Base-by-base conservation (phyloP, 345 rosid species). In the Acer negundo region DNA sequence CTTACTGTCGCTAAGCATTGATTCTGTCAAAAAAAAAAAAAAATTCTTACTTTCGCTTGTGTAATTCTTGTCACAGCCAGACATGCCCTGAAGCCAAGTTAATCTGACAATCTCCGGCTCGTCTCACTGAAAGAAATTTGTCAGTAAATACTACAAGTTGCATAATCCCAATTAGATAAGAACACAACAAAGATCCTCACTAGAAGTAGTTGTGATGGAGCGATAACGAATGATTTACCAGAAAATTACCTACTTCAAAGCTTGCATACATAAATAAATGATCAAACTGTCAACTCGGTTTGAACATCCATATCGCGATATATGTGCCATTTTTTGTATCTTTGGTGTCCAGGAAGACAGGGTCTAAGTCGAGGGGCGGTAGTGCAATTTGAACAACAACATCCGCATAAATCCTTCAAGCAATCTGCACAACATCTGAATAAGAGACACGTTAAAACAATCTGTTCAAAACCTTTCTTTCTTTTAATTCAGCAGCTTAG, bases 271-370 rank as follows among this genome's bases (percentile, higher is more conserved):
- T 44, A 68, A 73, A 2, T 4, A 28, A 10, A 23, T 38, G 79
- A 51, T 73, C 79, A 76, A 38, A 77, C 24, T 20, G 40, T 74
- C 68, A 81, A 75, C 74, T 70, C 40, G 53, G 19, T 74, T 80
- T 87, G 87, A 53, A 78, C 40, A 75, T 79, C 77, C 38, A 79
- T 63, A 82, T 90, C 91, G 15, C 92, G 84, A 81, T 96, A 94
- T 2, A 83, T 74, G 76, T 92, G 90, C 98, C 99, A 96, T 75
- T 91, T 96, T 78, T 83, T 67, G 85, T 92, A 96, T 90, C 99
- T 89, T 73, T 92, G 90, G 76, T 84, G 69, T 40, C 91, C 93
- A 59, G 91, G 89, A 71, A 96, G 86, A 79, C 91, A 82, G 28
- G 99, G 98, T 81, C 99, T 88, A 74, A 87, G 82, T 53, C 98